A percentile compares a stretch with the other conserved stretches of the same genome.
phyloP scores from a whole-genome alignment of 768 basidiomycete genomes.

The Leccinum imitatum region DNA sequence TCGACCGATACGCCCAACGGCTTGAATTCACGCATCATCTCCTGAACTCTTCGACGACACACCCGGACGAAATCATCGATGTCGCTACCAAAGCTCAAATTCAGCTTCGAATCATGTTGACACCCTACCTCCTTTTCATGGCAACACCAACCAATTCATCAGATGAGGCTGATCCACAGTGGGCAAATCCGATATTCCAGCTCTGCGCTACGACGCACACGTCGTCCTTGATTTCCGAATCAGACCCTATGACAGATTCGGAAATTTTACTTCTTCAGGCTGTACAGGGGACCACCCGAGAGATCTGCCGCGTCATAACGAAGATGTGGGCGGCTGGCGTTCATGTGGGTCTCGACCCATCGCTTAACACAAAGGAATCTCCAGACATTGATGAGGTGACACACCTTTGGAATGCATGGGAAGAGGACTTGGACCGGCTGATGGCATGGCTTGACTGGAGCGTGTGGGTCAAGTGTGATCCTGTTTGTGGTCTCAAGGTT shows the following conservation, averaged over 20 bases:
- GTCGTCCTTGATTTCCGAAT: not conserved
- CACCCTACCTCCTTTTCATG: constrained; percentile 27
- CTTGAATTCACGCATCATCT: constrained; percentile 29
- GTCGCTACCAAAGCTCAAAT: constrained; percentile 13
- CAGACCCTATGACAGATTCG: constrained; percentile 24
- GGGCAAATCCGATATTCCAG: constrained; percentile 33
- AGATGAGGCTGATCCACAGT: constrained; percentile 9
- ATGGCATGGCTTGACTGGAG: constrained; percentile 57
- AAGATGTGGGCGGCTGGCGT: constrained; percentile 47
- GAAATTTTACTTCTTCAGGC: constrained; percentile 29
- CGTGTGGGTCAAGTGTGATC: constrained; percentile 48
- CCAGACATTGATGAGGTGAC: constrained; percentile 4
- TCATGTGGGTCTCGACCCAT: constrained; percentile 16
- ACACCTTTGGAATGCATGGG: constrained; percentile 34
- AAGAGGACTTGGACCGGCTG: constrained; percentile 31
- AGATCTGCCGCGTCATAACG: constrained; percentile 47
- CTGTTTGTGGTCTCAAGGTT: constrained; percentile 47
- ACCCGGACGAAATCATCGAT: constrained; percentile 5
- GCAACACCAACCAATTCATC: constrained; percentile 8
- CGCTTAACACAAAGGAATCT: constrained; percentile 2
- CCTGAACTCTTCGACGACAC: constrained; percentile 14
- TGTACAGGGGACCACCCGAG: constrained; percentile 36
- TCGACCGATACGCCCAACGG: constrained; percentile 33
- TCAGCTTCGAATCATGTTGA: constrained; percentile 31
- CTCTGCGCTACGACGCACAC: constrained; percentile 33